Evolutionary conservation across 2,329 filamentous ascomycete species (phyloP).

Genomic region (Calonectria henricotiae): DNA sequence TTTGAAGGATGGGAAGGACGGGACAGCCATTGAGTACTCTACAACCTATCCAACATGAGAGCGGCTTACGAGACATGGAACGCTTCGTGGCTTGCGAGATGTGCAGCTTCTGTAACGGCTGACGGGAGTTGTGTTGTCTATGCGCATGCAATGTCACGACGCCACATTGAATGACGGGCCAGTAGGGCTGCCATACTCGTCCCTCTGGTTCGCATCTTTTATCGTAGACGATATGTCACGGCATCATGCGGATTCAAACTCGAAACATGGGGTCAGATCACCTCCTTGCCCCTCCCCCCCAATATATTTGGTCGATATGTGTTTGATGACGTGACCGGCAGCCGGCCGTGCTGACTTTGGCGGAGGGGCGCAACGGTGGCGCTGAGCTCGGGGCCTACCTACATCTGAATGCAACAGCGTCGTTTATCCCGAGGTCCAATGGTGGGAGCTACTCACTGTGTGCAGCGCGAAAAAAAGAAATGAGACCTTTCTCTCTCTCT

Average conservation of each 20-base stretch:
- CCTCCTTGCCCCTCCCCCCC: no score
- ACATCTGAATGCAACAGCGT: background rate
- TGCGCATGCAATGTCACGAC: constrained; percentile 21
- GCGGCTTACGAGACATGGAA: constrained; percentile 17
- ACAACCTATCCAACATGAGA: background rate
- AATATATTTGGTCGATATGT: no score
- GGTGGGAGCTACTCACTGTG: background rate
- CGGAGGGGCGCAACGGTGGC: background rate
- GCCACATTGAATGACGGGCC: background rate
- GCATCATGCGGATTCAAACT: no score
- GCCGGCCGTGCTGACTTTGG: background rate
- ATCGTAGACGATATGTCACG: no score
- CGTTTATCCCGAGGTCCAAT: background rate
- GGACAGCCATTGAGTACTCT: background rate
- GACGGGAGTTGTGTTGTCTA: background rate
- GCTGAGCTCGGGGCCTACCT: background rate
- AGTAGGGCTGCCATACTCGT: background rate
- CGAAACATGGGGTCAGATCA: no score
- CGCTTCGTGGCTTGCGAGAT: constrained; percentile 33
- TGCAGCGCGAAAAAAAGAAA: background rate
- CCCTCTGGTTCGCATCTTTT: no score
- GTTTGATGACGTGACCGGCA: background rate
- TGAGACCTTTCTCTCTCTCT: no score
- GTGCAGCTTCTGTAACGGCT: constrained; percentile 24
- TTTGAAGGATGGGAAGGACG: constrained; percentile 2